A percentile compares a stretch with the other conserved stretches of the same genome.
These are phyloP conservation scores for Clavariopsis aquatica DNA, from an alignment of 495 filamentous ascomycete species.

Conservation along the genomic window DNA sequence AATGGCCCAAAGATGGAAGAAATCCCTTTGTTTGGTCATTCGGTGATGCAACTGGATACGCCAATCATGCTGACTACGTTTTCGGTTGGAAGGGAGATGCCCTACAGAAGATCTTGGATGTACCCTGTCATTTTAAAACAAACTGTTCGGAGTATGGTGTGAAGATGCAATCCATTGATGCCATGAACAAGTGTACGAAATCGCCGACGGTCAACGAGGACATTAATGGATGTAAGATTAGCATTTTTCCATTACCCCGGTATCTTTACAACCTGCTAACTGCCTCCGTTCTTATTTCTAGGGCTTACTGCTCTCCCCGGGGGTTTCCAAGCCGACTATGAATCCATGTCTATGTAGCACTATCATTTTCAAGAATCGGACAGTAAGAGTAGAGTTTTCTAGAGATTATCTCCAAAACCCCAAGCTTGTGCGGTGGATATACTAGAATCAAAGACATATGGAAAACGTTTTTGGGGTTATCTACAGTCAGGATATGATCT, in stretches of 20 bases:
- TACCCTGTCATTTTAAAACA: slow-evolving; percentile 48
- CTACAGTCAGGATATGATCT: no score
- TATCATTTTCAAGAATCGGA: background rate
- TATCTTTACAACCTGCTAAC: background rate
- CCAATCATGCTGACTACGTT: slow-evolving; percentile 50
- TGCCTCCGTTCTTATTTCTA: background rate
- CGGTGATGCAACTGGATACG: slow-evolving; percentile 29
- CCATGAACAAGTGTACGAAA: slow-evolving; percentile 52
- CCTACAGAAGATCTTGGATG: slow-evolving; percentile 40
- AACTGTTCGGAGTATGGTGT: slow-evolving; percentile 43
- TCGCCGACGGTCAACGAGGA: slow-evolving; percentile 50
- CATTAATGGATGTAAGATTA: slow-evolving; percentile 52
- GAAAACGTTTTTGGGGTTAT: no score
- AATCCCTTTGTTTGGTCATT: slow-evolving; percentile 35
- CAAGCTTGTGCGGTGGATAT: no score
- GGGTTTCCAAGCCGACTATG: slow-evolving; percentile 18
- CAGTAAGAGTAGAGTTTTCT: no score
- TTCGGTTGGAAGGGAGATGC: slow-evolving; percentile 33
- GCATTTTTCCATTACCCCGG: background rate
- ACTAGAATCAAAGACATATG: no score
- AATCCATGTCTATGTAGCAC: background rate
- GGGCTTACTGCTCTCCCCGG: slow-evolving; percentile 18
- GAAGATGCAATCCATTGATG: slow-evolving; percentile 50
- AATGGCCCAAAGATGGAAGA: slow-evolving; percentile 27
- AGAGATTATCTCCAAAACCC: no score